Conservation (phyloP, 257 asterid species). For the Nicotiana otophora region DNA sequence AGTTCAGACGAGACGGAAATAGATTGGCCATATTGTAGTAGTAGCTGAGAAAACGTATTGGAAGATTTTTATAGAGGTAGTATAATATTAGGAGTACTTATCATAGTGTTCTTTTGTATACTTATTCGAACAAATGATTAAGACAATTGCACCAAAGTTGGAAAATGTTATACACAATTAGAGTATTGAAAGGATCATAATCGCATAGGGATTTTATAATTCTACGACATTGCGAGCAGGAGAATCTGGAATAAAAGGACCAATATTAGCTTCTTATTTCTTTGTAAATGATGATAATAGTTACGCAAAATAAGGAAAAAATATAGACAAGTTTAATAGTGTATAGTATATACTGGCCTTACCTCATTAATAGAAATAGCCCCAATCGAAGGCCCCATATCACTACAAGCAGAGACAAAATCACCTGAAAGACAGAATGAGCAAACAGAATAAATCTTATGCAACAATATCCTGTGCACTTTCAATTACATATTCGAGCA, state of each 20-base stretch:
- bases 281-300: neutral
- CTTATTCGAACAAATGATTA: neutral
- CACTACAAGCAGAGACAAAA: slow-evolving; percentile 59
- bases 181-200: neutral
- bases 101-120: neutral
- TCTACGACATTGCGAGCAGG: neutral
- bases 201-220: neutral
- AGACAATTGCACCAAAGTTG: neutral
- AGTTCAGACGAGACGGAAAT: neutral
- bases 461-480: neutral
- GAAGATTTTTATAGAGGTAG: neutral
- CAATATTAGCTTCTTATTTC: neutral
- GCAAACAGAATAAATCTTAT: slow-evolving; percentile 3
- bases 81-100: neutral
- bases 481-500: neutral
- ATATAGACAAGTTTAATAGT: neutral
- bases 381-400: slow-evolving; percentile 95
- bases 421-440: slow-evolving; percentile 48
- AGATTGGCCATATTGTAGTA: neutral
- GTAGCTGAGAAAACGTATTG: neutral
- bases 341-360: neutral
- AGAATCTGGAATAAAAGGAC: neutral
- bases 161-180: neutral
- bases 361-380: slow-evolving; percentile 81
- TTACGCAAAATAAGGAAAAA: neutral